A percentile compares a stretch with the other conserved stretches of the same genome.
Evolutionary conservation across 2,329 filamentous ascomycete species (phyloP).

Genomic region (Rhynchosporium agropyri): DNA sequence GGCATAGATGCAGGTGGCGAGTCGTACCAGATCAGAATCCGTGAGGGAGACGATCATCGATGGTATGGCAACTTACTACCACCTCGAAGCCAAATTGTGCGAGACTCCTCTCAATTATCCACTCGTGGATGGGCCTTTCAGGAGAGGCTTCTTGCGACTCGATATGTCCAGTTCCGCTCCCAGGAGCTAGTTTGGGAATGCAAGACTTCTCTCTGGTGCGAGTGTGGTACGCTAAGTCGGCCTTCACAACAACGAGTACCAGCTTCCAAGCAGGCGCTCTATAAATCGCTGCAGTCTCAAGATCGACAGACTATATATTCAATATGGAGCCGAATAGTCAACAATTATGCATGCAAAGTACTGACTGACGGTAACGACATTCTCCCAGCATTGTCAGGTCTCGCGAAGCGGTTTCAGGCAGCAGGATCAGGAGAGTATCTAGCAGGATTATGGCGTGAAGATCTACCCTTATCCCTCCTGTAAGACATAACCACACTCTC

Average conservation of each 20-base stretch:
- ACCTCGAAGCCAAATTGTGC: neutral
- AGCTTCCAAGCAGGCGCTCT: neutral
- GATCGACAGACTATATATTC: neutral
- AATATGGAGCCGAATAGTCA: neutral
- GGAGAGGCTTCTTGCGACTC: slow-evolving; percentile 16
- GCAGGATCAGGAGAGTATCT: neutral
- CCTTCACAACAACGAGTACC: slow-evolving; percentile 10
- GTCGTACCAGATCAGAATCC: neutral
- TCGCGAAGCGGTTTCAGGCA: neutral
- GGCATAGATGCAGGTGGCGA: neutral
- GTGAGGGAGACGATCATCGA: neutral
- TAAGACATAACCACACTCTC: neutral
- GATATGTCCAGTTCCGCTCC: slow-evolving; percentile 8
- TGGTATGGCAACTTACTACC: neutral
- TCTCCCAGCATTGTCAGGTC: neutral
- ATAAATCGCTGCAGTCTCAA: neutral
- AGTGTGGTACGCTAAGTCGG: neutral
- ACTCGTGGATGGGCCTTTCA: slow-evolving; percentile 18
- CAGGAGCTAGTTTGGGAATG: slow-evolving; percentile 19
- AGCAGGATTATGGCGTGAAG: neutral
- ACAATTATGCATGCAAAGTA: neutral
- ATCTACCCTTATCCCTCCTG: neutral
- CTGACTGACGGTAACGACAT: neutral
- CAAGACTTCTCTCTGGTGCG: neutral
- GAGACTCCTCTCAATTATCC: slow-evolving; percentile 1